These are phyloP conservation scores for Rhizopogon vulgaris DNA, from an alignment of 768 basidiomycete genomes.

Conservation along the genomic window DNA sequence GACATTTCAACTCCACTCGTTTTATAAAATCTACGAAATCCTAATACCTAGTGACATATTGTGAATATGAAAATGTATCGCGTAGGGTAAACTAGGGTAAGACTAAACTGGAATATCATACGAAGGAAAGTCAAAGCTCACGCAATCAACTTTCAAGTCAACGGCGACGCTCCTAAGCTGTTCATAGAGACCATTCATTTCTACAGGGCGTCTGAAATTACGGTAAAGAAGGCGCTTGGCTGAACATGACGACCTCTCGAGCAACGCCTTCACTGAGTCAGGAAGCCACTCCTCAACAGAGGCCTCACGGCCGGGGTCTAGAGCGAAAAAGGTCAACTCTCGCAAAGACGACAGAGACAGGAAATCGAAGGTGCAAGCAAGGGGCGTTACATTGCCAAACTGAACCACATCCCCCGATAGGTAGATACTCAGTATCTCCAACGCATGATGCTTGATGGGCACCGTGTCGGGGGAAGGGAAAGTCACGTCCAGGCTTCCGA, in stretches of 20 bases:
- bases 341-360: slow-evolving; percentile 17
- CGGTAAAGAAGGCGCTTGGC: background rate
- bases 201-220: background rate
- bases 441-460: slow-evolving; percentile 1
- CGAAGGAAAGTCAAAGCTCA: background rate
- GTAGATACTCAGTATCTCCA: slow-evolving; percentile 11
- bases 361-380: slow-evolving; percentile 15
- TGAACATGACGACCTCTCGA: background rate
- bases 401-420: slow-evolving; percentile 17
- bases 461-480: background rate
- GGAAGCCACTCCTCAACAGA: slow-evolving; percentile 8
- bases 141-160: background rate
- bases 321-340: slow-evolving; percentile 9
- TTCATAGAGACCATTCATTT: background rate
- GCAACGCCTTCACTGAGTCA: background rate
- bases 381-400: slow-evolving; percentile 12
- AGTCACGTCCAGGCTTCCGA: slow-evolving; percentile 8
- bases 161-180: background rate
- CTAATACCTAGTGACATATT: background rate
- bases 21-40: background rate
- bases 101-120: background rate
- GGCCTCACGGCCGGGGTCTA: background rate
- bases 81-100: background rate
- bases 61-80: background rate
- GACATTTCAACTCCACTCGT: slow-evolving; percentile 1